A percentile compares a stretch with the other conserved stretches of the same genome.
phyloP scores from a whole-genome alignment of 2,329 filamentous ascomycete genomes.

The Mollisiaceae sp. region DNA sequence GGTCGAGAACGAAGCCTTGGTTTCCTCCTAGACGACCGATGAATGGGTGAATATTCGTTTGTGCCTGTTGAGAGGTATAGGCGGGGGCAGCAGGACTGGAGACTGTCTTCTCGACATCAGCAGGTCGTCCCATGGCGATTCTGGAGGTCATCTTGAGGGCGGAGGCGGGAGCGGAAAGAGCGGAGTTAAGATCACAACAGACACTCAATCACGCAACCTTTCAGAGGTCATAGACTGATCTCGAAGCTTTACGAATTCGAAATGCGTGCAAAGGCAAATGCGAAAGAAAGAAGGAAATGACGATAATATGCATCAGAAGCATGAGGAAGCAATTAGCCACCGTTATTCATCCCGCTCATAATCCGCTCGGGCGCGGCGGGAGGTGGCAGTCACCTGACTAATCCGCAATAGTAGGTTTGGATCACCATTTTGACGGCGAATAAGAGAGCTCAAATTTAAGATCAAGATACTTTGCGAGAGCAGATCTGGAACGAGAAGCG shows the following conservation, averaged over 20 bases:
- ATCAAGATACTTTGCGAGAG: not conserved
- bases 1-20: slow-evolving; percentile 43
- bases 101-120: not conserved
- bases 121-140: not conserved
- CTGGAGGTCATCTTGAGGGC: not conserved
- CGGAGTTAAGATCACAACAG: not conserved
- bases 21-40: slow-evolving; percentile 46
- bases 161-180: not conserved
- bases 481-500: not conserved
- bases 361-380: not conserved
- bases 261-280: not conserved
- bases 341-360: slow-evolving; percentile 5
- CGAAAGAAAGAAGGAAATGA: not conserved
- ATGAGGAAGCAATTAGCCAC: not conserved
- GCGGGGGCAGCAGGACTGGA: not conserved
- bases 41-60: slow-evolving; percentile 33
- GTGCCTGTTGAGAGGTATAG: not conserved
- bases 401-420: not conserved
- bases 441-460: not conserved
- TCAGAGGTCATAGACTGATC: not conserved
- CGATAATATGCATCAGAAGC: not conserved
- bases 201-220: too few species aligned
- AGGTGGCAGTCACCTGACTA: not conserved
- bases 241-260: not conserved
- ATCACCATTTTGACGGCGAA: not conserved